A percentile compares a stretch with the other conserved stretches of the same genome.
These are phyloP conservation scores for Blastobotrys malaysiensis DNA, from an alignment of 1,139 yeast species.

Conservation along the genomic window DNA sequence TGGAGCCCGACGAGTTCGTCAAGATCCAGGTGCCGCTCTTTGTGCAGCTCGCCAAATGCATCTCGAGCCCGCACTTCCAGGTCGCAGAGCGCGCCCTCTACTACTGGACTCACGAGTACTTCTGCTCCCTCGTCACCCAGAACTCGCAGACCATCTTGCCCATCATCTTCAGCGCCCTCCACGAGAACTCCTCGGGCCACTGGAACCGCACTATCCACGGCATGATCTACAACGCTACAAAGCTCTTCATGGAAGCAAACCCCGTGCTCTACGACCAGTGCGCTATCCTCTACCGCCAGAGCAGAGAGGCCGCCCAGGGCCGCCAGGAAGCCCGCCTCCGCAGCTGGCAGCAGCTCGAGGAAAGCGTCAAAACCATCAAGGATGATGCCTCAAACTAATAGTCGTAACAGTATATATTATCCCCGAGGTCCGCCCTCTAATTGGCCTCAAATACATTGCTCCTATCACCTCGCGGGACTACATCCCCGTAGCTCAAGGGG, in stretches of 20 bases:
- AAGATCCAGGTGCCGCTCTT: slow-evolving; percentile 91
- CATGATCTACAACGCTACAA: slow-evolving; percentile 84
- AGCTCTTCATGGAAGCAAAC: slow-evolving; percentile 89
- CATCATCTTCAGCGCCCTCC: slow-evolving; percentile 82
- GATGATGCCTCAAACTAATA: background rate
- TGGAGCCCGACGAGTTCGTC: slow-evolving; percentile 88
- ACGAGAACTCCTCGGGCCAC: slow-evolving; percentile 57
- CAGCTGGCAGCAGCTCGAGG: slow-evolving; percentile 72
- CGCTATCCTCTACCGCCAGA: slow-evolving; percentile 75
- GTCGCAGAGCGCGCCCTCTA: slow-evolving; percentile 93
- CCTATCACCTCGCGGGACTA: too few relatives aligned
- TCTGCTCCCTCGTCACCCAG: slow-evolving; percentile 83
- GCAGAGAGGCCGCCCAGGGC: slow-evolving; percentile 58
- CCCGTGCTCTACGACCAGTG: slow-evolving; percentile 91
- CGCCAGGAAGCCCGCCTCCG: slow-evolving; percentile 56
- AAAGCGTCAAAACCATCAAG: slow-evolving; percentile 37
- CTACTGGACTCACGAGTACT: slow-evolving; percentile 93
- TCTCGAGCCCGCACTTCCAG: slow-evolving; percentile 93
- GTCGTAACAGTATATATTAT: background rate
- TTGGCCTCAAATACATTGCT: background rate
- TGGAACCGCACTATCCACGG: slow-evolving; percentile 95
- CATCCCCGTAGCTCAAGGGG: too few relatives aligned
- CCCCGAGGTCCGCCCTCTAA: background rate
- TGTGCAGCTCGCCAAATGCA: slow-evolving; percentile 91
- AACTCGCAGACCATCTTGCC: slow-evolving; percentile 88